phyloP scores from a whole-genome alignment of 1,284 basidiomycete species.

The Heterobasidion irregulare region DNA sequence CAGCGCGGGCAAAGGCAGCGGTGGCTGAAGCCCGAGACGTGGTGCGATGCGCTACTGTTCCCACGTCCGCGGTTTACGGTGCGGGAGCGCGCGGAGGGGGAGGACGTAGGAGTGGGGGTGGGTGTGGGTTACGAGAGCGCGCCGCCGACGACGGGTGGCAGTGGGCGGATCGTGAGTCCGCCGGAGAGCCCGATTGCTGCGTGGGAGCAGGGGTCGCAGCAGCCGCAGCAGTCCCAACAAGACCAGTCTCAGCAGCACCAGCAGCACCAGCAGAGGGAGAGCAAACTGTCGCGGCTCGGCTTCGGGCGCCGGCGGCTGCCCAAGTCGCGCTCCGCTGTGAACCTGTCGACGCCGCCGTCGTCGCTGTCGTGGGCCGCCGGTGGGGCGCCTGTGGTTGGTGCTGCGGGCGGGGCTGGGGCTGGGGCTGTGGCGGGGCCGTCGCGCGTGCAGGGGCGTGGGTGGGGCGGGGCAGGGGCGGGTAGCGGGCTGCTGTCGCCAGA shows the following conservation, averaged over 20 bases:
- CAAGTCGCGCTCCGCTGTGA: conserved; percentile 39
- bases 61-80: conserved; percentile 63
- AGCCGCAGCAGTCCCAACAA: background rate
- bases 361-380: background rate
- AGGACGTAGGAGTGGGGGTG: background rate
- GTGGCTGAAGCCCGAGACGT: conserved; percentile 66
- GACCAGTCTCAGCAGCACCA: background rate
- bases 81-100: conserved; percentile 18
- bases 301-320: conserved; percentile 21
- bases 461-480: no score
- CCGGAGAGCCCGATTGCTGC: conserved; percentile 35
- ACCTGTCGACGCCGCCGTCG: conserved; percentile 14
- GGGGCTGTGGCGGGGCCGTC: background rate
- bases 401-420: no score
- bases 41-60: conserved; percentile 72
- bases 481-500: no score
- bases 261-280: background rate
- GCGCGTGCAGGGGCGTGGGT: no score
- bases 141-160: conserved; percentile 7
- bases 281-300: conserved; percentile 14
- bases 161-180: conserved; percentile 39
- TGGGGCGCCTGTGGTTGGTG: background rate
- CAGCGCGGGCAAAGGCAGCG: conserved; percentile 33
- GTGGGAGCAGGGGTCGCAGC: conserved; percentile 8
- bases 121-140: background rate